Conservation (phyloP, 2,329 filamentous ascomycete species). For the Fusarium burgessii region DNA sequence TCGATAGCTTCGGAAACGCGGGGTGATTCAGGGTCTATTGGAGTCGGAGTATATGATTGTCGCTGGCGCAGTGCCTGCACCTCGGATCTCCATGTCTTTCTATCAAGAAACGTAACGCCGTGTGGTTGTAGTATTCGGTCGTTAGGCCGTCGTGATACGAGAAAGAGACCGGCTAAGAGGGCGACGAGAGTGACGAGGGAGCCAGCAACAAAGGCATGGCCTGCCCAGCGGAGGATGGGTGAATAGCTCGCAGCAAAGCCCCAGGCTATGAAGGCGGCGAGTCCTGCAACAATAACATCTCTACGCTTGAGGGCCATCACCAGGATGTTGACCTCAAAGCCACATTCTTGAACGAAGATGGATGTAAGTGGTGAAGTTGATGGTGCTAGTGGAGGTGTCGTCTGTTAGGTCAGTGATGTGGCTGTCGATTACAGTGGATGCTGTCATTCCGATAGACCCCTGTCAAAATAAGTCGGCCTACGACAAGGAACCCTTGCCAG, state of each 20-base stretch:
- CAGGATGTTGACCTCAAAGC: slow-evolving; percentile 47
- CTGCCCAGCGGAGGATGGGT: slow-evolving; percentile 84
- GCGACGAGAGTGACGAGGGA: slow-evolving; percentile 66
- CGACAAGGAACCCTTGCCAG: slow-evolving; percentile 36
- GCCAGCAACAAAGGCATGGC: slow-evolving; percentile 84
- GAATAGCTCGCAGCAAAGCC: slow-evolving; percentile 86
- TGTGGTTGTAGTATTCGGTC: slow-evolving; percentile 57
- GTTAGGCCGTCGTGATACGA: slow-evolving; percentile 62
- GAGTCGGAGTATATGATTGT: slow-evolving; percentile 74
- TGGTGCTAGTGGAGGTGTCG: slow-evolving; percentile 29
- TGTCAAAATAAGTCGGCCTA: slow-evolving; percentile 24
- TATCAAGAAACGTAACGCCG: slow-evolving; percentile 69
- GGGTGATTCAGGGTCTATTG: slow-evolving; percentile 81
- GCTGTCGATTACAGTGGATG: slow-evolving; percentile 44
- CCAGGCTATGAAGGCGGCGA: slow-evolving; percentile 86
- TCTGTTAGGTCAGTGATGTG: slow-evolving; percentile 20
- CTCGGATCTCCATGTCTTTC: slow-evolving; percentile 77
- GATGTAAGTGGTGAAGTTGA: slow-evolving; percentile 37
- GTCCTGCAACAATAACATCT: slow-evolving; percentile 75
- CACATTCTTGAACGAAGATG: slow-evolving; percentile 49
- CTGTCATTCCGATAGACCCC: slow-evolving; percentile 41
- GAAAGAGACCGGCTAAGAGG: slow-evolving; percentile 68
- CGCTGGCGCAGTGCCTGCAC: slow-evolving; percentile 73
- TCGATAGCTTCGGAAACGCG: slow-evolving; percentile 85
- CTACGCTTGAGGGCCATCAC: slow-evolving; percentile 78